Evolutionary conservation across 129 eudicot genomes (phyloP).

Genomic region (Logfia minima): DNA sequence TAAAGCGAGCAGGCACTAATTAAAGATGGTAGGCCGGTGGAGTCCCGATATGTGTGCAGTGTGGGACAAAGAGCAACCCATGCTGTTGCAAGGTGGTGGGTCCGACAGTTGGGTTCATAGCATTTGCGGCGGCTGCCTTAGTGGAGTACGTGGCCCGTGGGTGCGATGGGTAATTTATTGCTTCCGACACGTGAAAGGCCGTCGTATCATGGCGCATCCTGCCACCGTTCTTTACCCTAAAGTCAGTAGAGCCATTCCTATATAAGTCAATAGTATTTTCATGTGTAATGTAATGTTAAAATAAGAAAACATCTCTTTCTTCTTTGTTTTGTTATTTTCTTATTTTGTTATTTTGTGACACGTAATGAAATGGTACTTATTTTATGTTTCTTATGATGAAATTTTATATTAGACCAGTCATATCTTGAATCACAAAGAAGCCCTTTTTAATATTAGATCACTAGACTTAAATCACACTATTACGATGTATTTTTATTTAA

Average conservation of each 20-base stretch:
- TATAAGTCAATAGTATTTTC: constrained; percentile 26
- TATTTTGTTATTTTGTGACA: no score
- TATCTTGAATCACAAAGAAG: no score
- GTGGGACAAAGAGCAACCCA: constrained; percentile 74
- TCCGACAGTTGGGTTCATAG: constrained; percentile 70
- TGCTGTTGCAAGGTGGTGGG: constrained; percentile 93
- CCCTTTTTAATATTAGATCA: no score
- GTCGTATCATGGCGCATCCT: constrained; percentile 86
- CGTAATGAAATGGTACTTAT: background rate
- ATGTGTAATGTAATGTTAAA: no score
- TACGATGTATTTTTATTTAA: no score
- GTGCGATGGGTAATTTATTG: constrained; percentile 65
- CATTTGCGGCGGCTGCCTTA: constrained; percentile 62
- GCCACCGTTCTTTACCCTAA: constrained; percentile 61
- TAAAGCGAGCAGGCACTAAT: background rate
- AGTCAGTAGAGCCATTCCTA: constrained; percentile 55
- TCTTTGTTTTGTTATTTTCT: no score
- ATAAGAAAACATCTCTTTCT: no score
- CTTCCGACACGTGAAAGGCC: constrained; percentile 71
- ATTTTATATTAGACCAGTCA: background rate
- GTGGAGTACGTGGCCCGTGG: constrained; percentile 97
- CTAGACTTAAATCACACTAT: no score
- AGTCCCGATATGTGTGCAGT: constrained; percentile 59
- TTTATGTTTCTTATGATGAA: background rate
- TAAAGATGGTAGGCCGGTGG: constrained; percentile 35